These are phyloP conservation scores for Phaeosphaeriaceae sp. DNA, from an alignment of 2,329 filamentous ascomycete genomes.

Conservation along the genomic window DNA sequence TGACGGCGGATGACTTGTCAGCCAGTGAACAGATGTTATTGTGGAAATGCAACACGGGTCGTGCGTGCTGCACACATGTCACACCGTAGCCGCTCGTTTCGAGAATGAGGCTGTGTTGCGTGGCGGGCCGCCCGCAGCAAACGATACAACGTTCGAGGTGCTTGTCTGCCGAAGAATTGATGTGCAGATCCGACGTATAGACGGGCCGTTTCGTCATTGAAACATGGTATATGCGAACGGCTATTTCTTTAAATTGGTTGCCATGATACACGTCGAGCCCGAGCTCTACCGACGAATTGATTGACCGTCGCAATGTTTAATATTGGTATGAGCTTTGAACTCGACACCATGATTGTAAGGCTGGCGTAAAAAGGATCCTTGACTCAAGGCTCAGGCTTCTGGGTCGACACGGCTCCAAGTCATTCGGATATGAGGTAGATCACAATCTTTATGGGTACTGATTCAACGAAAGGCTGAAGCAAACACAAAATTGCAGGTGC, in stretches of 20 bases:
- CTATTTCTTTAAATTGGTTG: constrained; percentile 4
- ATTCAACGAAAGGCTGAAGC: no score
- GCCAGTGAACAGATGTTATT: constrained; percentile 1
- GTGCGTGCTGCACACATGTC: constrained; percentile 25
- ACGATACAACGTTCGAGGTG: constrained; percentile 18
- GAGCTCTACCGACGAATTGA: background rate
- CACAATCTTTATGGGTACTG: no score
- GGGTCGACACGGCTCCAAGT: no score
- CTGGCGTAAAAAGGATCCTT: no score
- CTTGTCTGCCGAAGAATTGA: constrained; percentile 16
- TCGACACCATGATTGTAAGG: no score
- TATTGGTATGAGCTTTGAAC: background rate
- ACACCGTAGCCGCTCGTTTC: constrained; percentile 13
- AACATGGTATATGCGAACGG: constrained; percentile 3
- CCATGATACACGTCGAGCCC: background rate
- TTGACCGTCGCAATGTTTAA: background rate
- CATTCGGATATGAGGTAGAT: no score
- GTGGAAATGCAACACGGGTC: background rate
- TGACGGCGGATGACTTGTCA: background rate
- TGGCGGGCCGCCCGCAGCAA: constrained; percentile 19
- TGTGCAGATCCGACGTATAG: constrained; percentile 11
- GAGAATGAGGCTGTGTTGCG: constrained; percentile 25
- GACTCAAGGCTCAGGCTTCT: no score
- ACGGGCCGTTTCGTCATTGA: constrained; percentile 11
- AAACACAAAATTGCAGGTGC: no score